These are phyloP conservation scores for Protomyces inouyei DNA, from an alignment of 1,139 yeast genomes.

Conservation along the genomic window DNA sequence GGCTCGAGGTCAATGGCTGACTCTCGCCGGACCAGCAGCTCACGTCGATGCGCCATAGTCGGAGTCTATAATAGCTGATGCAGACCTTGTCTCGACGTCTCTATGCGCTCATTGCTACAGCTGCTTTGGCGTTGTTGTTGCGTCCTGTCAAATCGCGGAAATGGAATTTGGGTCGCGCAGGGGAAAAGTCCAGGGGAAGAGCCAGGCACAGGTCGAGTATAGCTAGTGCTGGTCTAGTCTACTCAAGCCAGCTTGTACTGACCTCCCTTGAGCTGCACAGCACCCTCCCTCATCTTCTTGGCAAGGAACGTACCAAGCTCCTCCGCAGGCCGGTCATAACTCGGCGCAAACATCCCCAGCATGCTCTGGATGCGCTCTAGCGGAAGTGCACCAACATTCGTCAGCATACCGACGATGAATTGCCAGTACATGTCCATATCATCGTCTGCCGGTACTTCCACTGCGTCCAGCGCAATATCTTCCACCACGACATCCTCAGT, in stretches of 20 bases:
- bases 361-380: conserved; percentile 51
- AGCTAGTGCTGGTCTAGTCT: not conserved
- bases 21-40: not conserved
- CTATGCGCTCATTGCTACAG: too few species aligned
- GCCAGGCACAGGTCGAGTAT: too few species aligned
- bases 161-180: too few species aligned
- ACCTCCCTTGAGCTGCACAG: conserved; percentile 14
- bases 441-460: conserved; percentile 37
- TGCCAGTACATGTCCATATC: conserved; percentile 45
- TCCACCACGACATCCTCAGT: conserved; percentile 28
- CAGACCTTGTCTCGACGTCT: too few species aligned
- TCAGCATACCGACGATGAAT: conserved; percentile 51
- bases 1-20: not conserved
- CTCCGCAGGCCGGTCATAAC: conserved; percentile 38
- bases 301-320: conserved; percentile 5
- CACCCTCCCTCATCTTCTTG: conserved; percentile 14
- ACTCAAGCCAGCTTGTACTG: conserved; percentile 8
- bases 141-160: too few species aligned
- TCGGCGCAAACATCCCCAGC: conserved; percentile 52
- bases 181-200: too few species aligned
- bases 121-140: too few species aligned
- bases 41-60: not conserved
- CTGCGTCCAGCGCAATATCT: conserved; percentile 34
- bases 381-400: conserved; percentile 51
- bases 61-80: too few species aligned